Percentiles rank a stretch among this genome's conserved stretches.
phyloP scores from a whole-genome alignment of 208 protist genomes.

The Acanthamoeba castellanii region DNA sequence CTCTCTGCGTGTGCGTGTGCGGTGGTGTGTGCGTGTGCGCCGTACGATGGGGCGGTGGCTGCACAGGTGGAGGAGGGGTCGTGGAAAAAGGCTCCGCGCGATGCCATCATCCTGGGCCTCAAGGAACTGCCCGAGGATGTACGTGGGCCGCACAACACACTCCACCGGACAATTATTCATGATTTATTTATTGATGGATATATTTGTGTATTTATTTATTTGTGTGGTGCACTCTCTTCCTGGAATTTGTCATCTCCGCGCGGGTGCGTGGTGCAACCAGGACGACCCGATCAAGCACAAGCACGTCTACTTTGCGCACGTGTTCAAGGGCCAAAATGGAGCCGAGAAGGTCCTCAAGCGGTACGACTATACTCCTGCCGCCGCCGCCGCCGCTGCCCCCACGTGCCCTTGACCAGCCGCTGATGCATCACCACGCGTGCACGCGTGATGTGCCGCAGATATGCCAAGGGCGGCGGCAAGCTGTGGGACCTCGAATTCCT shows the following conservation, averaged over 20 bases:
- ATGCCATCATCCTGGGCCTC: conserved; percentile 85
- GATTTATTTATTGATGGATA: too few species aligned
- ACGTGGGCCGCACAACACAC: not conserved
- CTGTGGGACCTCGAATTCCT: conserved; percentile 89
- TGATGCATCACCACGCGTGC: too few species aligned
- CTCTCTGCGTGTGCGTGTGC: conserved; percentile 81
- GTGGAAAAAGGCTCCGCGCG: conserved; percentile 78
- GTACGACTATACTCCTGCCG: conserved; percentile 43
- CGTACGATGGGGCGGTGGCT: conserved; percentile 39
- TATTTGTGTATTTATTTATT: too few species aligned
- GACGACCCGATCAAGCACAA: conserved; percentile 77
- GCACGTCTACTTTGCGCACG: conserved; percentile 90
- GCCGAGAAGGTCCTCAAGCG: conserved; percentile 86
- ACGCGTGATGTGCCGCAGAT: not conserved
- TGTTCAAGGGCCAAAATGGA: conserved; percentile 88
- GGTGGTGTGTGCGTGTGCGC: conserved; percentile 65
- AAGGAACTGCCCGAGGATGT: conserved; percentile 88
- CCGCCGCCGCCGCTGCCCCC: too few species aligned
- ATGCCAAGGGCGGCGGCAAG: conserved; percentile 41
- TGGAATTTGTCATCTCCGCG: too few species aligned
- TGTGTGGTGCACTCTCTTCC: too few species aligned
- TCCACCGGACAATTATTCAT: too few species aligned
- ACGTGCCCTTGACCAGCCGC: too few species aligned
- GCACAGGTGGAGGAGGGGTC: conserved; percentile 51
- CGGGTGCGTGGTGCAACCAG: not conserved